Conservation (phyloP, 441 rosid genomes). For the Jatropha multifida region DNA sequence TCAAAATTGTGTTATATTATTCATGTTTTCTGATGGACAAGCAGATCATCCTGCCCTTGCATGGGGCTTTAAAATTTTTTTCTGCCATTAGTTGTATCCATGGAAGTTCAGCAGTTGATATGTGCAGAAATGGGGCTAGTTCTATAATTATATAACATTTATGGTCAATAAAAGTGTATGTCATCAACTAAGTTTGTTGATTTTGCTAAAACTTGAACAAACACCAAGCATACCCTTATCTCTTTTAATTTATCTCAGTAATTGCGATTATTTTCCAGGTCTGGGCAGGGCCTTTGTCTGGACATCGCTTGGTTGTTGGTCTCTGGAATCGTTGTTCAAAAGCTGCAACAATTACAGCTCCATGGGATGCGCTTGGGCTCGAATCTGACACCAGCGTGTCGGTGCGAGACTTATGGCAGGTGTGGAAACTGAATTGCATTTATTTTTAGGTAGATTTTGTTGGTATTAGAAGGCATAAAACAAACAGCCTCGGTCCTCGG, state of each 20-base stretch:
- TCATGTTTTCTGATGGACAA: not conserved
- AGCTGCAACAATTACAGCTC: slow-evolving; percentile 62
- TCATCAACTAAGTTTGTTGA: not conserved
- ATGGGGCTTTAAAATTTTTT: not conserved
- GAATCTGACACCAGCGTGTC: slow-evolving; percentile 57
- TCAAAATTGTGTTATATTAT: not conserved
- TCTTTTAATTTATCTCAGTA: not conserved
- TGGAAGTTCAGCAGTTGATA: not conserved
- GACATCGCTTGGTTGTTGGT: slow-evolving; percentile 64
- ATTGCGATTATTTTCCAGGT: slow-evolving; percentile 38
- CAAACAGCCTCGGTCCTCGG: not conserved
- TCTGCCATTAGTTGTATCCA: not conserved
- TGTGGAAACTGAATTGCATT: slow-evolving; percentile 24
- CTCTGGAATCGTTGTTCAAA: slow-evolving; percentile 86
- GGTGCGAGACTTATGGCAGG: slow-evolving; percentile 83
- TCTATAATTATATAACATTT: no score
- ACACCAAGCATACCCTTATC: not conserved
- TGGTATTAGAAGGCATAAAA: not conserved
- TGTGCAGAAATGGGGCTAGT: not conserved
- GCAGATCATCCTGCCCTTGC: not conserved
- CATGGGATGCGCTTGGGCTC: slow-evolving; percentile 71
- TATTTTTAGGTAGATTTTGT: not conserved
- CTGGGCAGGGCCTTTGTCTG: slow-evolving; percentile 91
- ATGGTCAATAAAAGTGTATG: no score
- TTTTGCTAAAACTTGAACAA: not conserved